A percentile compares a stretch with the other conserved stretches of the same genome.
Evolutionary conservation across 192 early-diverging fungal genomes (phyloP).

Genomic region (Mortierella alpina): DNA sequence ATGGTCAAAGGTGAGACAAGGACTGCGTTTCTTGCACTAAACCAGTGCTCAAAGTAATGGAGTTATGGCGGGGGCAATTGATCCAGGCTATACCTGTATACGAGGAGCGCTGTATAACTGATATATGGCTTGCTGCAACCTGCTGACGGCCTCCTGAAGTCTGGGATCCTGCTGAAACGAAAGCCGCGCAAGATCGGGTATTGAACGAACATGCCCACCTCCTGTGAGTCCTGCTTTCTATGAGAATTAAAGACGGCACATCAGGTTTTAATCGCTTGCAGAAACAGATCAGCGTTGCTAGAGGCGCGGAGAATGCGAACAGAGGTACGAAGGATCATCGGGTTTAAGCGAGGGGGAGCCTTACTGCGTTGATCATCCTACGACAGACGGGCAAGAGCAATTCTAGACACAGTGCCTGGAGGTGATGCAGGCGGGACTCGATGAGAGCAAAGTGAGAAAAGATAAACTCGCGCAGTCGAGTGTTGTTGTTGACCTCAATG

Average conservation of each 20-base stretch:
- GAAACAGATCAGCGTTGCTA: neutral
- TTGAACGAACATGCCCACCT: conserved; percentile 33
- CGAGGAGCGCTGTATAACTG: conserved; percentile 65
- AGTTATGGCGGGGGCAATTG: neutral
- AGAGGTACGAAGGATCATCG: neutral
- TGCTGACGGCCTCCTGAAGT: conserved; percentile 55
- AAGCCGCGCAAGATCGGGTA: conserved; percentile 55
- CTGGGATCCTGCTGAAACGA: conserved; percentile 62
- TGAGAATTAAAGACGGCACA: neutral
- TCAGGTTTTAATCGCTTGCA: neutral
- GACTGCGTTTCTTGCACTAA: too few relatives aligned
- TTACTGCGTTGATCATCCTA: conserved; percentile 37
- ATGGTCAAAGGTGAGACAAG: too few relatives aligned
- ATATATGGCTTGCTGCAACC: conserved; percentile 59
- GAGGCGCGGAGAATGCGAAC: neutral
- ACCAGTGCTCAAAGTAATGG: too few relatives aligned
- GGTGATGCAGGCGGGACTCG: conserved; percentile 65
- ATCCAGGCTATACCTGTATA: conserved; percentile 58
- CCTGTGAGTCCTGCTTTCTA: conserved; percentile 51
- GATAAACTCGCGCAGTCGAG: conserved; percentile 61
- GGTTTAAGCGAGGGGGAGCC: neutral
- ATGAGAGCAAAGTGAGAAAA: conserved; percentile 71
- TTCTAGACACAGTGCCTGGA: conserved; percentile 60
- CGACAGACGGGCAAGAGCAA: conserved; percentile 50
- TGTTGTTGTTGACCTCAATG: conserved; percentile 59